Evolutionary conservation across 495 filamentous ascomycete species (phyloP), one percentile per base, ranked within the genome.

Genomic region (Tuber borchii): DNA sequence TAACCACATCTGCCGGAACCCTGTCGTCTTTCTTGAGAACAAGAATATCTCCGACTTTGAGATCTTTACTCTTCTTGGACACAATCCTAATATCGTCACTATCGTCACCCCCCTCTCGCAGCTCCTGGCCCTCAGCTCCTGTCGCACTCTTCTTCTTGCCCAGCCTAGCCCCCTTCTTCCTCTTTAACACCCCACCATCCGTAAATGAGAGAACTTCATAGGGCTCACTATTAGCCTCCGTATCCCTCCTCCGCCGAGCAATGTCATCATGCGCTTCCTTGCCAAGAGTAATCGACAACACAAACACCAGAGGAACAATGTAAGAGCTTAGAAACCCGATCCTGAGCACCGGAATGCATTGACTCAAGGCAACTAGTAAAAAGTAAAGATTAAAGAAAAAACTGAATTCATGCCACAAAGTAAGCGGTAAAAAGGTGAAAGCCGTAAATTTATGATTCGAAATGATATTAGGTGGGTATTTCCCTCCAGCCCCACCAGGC

Each of bases 361-460:
- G 96, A 20, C 94, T 97, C 65, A 97, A 85, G 12, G 96, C 96
- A 7, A 99, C 96, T 9, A 98, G 87, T 12, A 99, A 87, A 84
- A 98, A 99, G 82, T 99, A 99, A 82, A 97, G 90, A 87, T 99
- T 99, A 88, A 98, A 97, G 85, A 99, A 99, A 85, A 98, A 98
- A 69, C 93, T 97, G 82, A 99, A 99, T 80, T 99, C 96, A 86
- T 98, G 97, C 83, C 97, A 99, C 19, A 98, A 86, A 0, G 96
- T 98, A 39, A 93, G 87, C 6, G 96, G 96, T 4, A 99, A 88
- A 84, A 99, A 99, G 76, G 91, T 95, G 87, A 93, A 93, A 0
- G 93, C 89, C n/a, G 95, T 97, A 82, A 97, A 99, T 88, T 97
- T 97, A 65, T 96, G 94, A 85, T 99, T 97, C 31, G 94, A 97